Percentiles rank a stretch among this genome's conserved stretches.
Conservation (phyloP, 371 early-diverging fungal species). For the Circinella minor region DNA sequence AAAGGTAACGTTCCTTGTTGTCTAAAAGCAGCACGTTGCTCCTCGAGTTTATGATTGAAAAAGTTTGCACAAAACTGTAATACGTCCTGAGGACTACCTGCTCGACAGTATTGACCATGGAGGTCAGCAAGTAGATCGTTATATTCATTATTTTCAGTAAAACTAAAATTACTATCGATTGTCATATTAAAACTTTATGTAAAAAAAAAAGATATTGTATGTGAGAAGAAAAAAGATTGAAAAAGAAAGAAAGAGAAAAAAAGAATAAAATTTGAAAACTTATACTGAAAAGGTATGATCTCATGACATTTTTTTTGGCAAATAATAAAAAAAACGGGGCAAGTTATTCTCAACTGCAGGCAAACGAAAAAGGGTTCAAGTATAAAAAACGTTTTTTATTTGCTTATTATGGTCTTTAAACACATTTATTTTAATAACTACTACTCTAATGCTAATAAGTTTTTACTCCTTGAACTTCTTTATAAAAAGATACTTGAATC, state of each 20-base stretch:
- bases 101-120: conserved; percentile 29
- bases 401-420: background rate
- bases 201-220: background rate
- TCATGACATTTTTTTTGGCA: background rate
- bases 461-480: no score
- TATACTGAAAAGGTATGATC: background rate
- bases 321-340: background rate
- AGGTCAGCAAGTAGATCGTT: conserved; percentile 39
- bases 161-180: conserved; percentile 15
- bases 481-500: no score
- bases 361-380: background rate
- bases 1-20: background rate
- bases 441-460: no score
- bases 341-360: no score
- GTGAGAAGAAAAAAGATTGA: background rate
- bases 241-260: background rate
- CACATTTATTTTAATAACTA: background rate
- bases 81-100: conserved; percentile 62
- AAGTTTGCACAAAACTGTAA: conserved; percentile 84
- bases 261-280: background rate
- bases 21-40: conserved; percentile 49
- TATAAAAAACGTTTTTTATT: conserved; percentile 7
- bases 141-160: conserved; percentile 29
- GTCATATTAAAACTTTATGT: background rate
- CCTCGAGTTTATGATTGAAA: conserved; percentile 69